Evolutionary conservation across 139 green algal genomes (phyloP).

Genomic region (Chlamydomonas incerta): DNA sequence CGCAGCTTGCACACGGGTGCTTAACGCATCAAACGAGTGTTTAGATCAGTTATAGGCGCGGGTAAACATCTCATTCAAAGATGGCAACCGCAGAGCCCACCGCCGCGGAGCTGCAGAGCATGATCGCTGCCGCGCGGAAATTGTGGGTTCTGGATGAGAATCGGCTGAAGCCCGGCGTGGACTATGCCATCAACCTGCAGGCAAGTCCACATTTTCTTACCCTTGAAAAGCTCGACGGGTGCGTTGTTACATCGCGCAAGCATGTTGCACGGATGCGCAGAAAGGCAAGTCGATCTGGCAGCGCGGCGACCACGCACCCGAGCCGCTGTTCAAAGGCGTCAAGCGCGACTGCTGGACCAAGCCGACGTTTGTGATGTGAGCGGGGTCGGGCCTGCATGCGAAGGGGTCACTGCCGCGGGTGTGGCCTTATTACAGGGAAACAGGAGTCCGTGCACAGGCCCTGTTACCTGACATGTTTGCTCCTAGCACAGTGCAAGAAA

Average conservation of each 20-base stretch:
- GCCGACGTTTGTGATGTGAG: slow-evolving; percentile 58
- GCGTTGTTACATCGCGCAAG: too few relatives aligned
- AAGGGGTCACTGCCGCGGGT: too few relatives aligned
- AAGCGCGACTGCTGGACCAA: slow-evolving; percentile 51
- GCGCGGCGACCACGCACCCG: slow-evolving; percentile 48
- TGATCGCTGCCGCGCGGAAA: neutral
- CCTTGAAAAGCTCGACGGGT: too few relatives aligned
- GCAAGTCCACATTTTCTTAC: slow-evolving; percentile 21
- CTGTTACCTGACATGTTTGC: too few relatives aligned
- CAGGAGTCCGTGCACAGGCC: too few relatives aligned
- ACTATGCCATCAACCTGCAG: slow-evolving; percentile 62
- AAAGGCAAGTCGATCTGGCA: slow-evolving; percentile 60
- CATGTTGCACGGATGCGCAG: slow-evolving; percentile 1
- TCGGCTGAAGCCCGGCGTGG: slow-evolving; percentile 32
- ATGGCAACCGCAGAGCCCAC: neutral
- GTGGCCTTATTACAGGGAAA: too few relatives aligned
- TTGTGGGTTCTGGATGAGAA: slow-evolving; percentile 54
- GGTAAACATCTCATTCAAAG: too few relatives aligned
- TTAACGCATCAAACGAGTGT: too few relatives aligned
- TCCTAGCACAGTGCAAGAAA: too few relatives aligned
- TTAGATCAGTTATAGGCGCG: too few relatives aligned
- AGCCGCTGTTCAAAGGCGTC: slow-evolving; percentile 70
- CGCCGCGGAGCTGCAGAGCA: neutral
- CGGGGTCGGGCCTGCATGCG: too few relatives aligned
- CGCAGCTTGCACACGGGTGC: too few relatives aligned